Percentiles rank a stretch among this genome's conserved stretches.
These are phyloP conservation scores for Triticum timopheevii DNA, from an alignment of 176 grass and related monocot genomes.

Conservation along the genomic window DNA sequence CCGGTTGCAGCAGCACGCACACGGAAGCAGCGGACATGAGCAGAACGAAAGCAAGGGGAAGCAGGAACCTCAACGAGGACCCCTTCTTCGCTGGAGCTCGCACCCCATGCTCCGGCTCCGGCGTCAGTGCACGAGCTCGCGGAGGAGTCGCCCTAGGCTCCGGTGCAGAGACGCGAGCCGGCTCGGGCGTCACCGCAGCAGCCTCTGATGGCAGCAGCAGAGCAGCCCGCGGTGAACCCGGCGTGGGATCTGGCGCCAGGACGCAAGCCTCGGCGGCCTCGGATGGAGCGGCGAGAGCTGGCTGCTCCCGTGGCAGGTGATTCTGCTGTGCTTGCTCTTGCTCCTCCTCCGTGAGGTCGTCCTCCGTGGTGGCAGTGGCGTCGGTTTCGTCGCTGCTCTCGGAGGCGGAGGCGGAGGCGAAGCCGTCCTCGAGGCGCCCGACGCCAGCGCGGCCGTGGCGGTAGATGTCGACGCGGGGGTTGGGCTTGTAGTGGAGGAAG, in stretches of 20 bases:
- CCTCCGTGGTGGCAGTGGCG: neutral
- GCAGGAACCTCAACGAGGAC: constrained; percentile 17
- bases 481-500: constrained; percentile 81
- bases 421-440: constrained; percentile 53
- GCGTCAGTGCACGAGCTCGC: neutral
- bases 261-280: constrained; percentile 2
- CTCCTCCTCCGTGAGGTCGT: constrained; percentile 31
- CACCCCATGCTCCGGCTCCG: neutral
- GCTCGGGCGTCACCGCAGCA: neutral
- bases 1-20: constrained; percentile 32
- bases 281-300: neutral
- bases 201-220: neutral
- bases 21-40: constrained; percentile 36
- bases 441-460: constrained; percentile 2
- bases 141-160: neutral
- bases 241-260: neutral
- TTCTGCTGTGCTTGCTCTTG: neutral
- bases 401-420: constrained; percentile 39
- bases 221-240: neutral
- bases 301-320: neutral
- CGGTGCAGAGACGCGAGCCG: neutral
- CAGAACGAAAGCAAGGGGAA: constrained; percentile 48
- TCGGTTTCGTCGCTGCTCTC: constrained; percentile 56
- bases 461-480: constrained; percentile 49
- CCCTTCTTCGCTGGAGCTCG: constrained; percentile 22